Evolutionary conservation across 1,284 basidiomycete species (phyloP).

Genomic region (Termitomyces sp.): DNA sequence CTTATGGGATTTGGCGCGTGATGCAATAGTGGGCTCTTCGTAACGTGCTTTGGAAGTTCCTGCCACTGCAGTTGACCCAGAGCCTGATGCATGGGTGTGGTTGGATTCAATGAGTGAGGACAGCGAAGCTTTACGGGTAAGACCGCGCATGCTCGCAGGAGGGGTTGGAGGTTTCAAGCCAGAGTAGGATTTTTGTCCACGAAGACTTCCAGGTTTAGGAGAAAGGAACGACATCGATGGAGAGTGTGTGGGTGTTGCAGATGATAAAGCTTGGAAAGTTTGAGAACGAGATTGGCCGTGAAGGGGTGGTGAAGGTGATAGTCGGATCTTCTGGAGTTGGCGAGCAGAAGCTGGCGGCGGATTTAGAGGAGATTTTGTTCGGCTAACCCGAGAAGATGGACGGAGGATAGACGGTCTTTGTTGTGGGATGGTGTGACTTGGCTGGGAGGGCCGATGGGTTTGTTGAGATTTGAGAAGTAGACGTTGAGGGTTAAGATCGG

Average conservation of each 20-base stretch:
- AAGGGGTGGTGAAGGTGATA: conserved; percentile 60
- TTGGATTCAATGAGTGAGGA: conserved; percentile 65
- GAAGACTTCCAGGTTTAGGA: conserved; percentile 64
- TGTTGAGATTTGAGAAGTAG: conserved; percentile 51
- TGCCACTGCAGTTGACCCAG: conserved; percentile 34
- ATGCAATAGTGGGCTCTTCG: conserved; percentile 72
- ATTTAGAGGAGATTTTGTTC: conserved; percentile 64
- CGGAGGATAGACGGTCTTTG: conserved; percentile 43
- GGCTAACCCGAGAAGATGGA: conserved; percentile 57
- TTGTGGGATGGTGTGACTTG: conserved; percentile 56
- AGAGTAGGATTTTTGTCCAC: conserved; percentile 76
- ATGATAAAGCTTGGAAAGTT: conserved; percentile 53
- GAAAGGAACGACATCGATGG: conserved; percentile 49
- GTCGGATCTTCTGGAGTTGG: conserved; percentile 60
- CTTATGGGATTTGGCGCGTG: conserved; percentile 66
- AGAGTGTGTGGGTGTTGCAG: conserved; percentile 39
- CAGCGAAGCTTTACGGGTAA: conserved; percentile 70
- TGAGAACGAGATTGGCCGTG: conserved; percentile 48
- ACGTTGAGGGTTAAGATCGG: conserved; percentile 72
- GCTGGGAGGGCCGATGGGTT: conserved; percentile 37
- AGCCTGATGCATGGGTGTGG: conserved; percentile 51
- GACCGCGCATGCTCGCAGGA: conserved; percentile 49
- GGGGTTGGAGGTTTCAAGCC: conserved; percentile 70
- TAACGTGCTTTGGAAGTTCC: conserved; percentile 46
- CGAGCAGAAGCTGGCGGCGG: conserved; percentile 60